These are phyloP conservation scores for Aspergillus cejpii DNA, from an alignment of 2,329 filamentous ascomycete species.

Conservation along the genomic window DNA sequence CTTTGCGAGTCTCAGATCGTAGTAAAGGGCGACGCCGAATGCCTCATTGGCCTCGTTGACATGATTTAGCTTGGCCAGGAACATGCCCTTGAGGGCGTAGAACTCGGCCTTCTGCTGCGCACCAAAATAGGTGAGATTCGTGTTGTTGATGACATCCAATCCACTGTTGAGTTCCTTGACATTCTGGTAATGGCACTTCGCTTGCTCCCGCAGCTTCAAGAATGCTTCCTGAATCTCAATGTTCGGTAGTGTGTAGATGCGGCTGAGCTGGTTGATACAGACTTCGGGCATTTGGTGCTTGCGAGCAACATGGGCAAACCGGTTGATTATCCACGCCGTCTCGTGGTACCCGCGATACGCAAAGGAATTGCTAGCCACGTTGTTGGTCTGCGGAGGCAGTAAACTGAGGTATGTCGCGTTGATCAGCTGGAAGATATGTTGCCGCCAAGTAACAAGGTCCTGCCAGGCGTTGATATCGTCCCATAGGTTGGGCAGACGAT, in stretches of 20 bases:
- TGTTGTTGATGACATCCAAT: slow-evolving; percentile 98
- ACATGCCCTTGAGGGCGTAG: slow-evolving; percentile 99
- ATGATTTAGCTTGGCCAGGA: slow-evolving; percentile 85
- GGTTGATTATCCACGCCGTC: slow-evolving; percentile 99
- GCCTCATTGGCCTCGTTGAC: slow-evolving; percentile 88
- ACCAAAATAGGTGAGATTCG: slow-evolving; percentile 97
- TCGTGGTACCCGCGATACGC: slow-evolving; percentile 97
- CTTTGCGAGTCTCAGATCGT: slow-evolving; percentile 90
- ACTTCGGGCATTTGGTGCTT: slow-evolving; percentile 97
- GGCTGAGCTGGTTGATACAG: slow-evolving; percentile 92
- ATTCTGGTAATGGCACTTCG: slow-evolving; percentile 98
- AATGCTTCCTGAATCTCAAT: slow-evolving; percentile 99
- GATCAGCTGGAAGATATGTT: slow-evolving; percentile 97
- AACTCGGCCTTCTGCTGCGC: slow-evolving; percentile 96
- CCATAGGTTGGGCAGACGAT: slow-evolving; percentile 94
- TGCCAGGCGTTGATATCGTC: slow-evolving; percentile 99
- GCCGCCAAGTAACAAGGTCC: slow-evolving; percentile 97
- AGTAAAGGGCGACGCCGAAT: slow-evolving; percentile 90
- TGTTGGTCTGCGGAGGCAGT: slow-evolving; percentile 70
- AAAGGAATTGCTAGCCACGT: slow-evolving; percentile 82
- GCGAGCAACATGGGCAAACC: slow-evolving; percentile 92
- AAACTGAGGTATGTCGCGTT: slow-evolving; percentile 87
- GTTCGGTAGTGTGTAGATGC: slow-evolving; percentile 97
- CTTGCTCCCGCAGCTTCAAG: slow-evolving; percentile 95
- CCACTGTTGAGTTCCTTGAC: slow-evolving; percentile 84